Conservation (phyloP, 2,329 filamentous ascomycete species). For the Venturia pyrina region DNA sequence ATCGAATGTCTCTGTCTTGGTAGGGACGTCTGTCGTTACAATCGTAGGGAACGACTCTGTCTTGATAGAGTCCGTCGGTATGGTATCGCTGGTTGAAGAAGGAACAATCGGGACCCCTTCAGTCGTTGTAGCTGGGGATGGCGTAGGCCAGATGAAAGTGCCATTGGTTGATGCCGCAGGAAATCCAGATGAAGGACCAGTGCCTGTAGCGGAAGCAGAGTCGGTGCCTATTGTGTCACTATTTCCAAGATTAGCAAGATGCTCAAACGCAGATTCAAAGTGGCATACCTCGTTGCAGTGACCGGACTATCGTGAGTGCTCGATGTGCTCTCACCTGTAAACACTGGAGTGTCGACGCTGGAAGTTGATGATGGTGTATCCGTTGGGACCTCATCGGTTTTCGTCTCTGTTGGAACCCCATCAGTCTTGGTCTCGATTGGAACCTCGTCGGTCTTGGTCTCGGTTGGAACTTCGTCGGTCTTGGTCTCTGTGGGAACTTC, state of each 20-base stretch:
- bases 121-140: not conserved
- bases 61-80: not conserved
- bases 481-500: too few species aligned
- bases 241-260: not conserved
- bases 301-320: not conserved
- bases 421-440: not conserved
- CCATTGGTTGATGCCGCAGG: not conserved
- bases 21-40: not conserved
- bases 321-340: not conserved
- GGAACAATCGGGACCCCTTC: not conserved
- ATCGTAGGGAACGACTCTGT: not conserved
- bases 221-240: not conserved
- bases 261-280: not conserved
- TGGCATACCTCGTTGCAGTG: not conserved
- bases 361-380: not conserved
- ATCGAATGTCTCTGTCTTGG: not conserved
- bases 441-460: not conserved
- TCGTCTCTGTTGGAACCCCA: not conserved
- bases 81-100: not conserved
- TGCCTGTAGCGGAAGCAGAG: not conserved
- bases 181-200: not conserved
- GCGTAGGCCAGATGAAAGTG: not conserved
- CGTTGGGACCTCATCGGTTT: not conserved
- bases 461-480: not conserved
- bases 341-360: not conserved